phyloP scores from a whole-genome alignment of 768 basidiomycete species.

The Tephrocybe sp. region DNA sequence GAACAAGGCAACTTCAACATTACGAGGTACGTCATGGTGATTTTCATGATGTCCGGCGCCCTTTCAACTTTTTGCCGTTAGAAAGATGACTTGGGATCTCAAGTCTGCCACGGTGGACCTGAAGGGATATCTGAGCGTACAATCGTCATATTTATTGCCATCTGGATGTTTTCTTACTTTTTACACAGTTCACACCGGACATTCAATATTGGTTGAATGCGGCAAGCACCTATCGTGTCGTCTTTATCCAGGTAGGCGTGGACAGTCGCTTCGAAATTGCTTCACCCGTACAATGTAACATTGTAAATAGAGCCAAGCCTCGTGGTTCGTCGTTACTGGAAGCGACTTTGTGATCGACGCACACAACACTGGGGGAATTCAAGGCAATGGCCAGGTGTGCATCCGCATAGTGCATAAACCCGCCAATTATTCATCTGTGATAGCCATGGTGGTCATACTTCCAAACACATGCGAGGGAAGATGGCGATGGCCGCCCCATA shows the following conservation, averaged over 20 bases:
- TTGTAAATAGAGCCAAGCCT: slow-evolving; percentile 60
- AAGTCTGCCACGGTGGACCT: slow-evolving; percentile 42
- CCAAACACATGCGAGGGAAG: slow-evolving; percentile 41
- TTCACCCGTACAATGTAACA: too few relatives aligned
- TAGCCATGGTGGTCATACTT: slow-evolving; percentile 61
- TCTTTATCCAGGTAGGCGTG: slow-evolving; percentile 54
- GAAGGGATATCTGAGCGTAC: slow-evolving; percentile 44
- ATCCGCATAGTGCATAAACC: neutral
- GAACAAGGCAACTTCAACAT: slow-evolving; percentile 48
- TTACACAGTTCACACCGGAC: slow-evolving; percentile 48
- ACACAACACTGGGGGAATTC: slow-evolving; percentile 54
- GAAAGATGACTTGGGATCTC: slow-evolving; percentile 58
- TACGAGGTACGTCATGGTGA: slow-evolving; percentile 36
- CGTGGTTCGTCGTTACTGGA: slow-evolving; percentile 64
- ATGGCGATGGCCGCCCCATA: slow-evolving; percentile 62
- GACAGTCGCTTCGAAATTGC: neutral
- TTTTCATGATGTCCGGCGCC: neutral
- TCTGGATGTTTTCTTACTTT: neutral
- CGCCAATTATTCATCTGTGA: neutral
- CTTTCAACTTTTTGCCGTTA: slow-evolving; percentile 14
- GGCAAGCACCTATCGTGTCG: slow-evolving; percentile 57
- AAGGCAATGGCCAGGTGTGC: slow-evolving; percentile 56
- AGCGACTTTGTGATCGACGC: slow-evolving; percentile 55
- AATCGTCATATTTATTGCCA: slow-evolving; percentile 5
- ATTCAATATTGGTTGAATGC: slow-evolving; percentile 57